Evolutionary conservation across 2,329 filamentous ascomycete species (phyloP), one percentile per base, ranked within the genome.

Genomic region (Ceratocystis cubensis): DNA sequence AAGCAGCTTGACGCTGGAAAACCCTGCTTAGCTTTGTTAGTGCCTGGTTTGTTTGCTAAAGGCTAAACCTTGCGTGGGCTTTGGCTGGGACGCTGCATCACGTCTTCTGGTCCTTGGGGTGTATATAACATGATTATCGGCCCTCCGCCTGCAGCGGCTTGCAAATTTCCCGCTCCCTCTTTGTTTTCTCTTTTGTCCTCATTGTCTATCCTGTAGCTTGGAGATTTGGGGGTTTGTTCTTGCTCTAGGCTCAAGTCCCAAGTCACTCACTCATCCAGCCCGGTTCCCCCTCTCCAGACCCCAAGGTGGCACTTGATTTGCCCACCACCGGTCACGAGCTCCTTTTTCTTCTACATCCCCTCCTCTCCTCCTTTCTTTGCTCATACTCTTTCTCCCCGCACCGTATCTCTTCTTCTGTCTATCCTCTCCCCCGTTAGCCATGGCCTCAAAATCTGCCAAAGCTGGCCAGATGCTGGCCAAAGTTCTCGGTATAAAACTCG

Each of bases 401-500:
- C 8, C 61, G 15, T 50, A 46, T 44, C 46, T 65, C 48, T 41
- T 25, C 10, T 53, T 45, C 63, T 17, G 15, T 30, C 20, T 59
- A 33, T 59, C 30, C 33, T 3, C 22, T 45, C 28, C 53, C 41
- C 44, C 28, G 5, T 44, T 44, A 25, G 61, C n/a, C 13, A 80
- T 80, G 78, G 63, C 75, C 20, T 69, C 67, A 69, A 72, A 71
- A n/a, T 69, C 73, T 37, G 82, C 81, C 71, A 86, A 87, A 74
- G 71, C 88, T 70, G 88, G 90, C 76, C 87, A 87, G 72, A 78
- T 80, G 71, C 75, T 96, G 74, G 92, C 91, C 73, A 94, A 90
- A 75, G 81, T 80, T 69, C 80, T 96, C 45, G 88, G 89, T 67
- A 96, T 96, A 80, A 89, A 94, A 75, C 78, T 96, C 41, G 82